A percentile compares a stretch with the other conserved stretches of the same genome.
Conservation (phyloP, 2,329 filamentous ascomycete genomes). For the Chrysoporthe puriensis region DNA sequence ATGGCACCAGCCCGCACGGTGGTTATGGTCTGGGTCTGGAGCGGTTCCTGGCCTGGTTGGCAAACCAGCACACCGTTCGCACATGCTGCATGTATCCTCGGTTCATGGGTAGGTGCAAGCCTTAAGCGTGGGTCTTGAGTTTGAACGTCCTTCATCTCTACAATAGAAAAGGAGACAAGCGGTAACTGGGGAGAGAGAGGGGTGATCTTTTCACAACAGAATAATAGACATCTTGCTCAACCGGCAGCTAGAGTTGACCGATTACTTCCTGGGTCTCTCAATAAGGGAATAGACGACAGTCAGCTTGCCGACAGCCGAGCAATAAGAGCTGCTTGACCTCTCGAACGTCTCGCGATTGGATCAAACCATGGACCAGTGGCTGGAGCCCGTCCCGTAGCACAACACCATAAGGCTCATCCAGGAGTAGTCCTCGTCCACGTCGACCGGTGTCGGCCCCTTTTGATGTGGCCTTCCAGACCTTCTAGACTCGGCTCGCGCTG, state of each 20-base stretch:
- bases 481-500: neutral
- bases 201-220: neutral
- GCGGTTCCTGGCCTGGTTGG: slow-evolving; percentile 70
- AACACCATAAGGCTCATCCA: neutral
- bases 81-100: slow-evolving; percentile 76
- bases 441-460: too few species aligned
- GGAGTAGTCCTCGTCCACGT: neutral
- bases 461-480: too few species aligned
- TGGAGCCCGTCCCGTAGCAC: neutral
- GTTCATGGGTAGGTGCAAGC: slow-evolving; percentile 81
- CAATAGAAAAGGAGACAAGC: too few species aligned
- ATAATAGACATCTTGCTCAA: neutral
- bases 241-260: neutral
- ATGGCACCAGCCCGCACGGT: slow-evolving; percentile 89
- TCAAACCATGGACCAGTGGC: neutral
- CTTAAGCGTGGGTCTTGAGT: slow-evolving; percentile 49
- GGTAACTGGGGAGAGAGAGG: neutral
- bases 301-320: too few species aligned
- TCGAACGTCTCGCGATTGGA: neutral
- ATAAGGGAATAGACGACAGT: too few species aligned
- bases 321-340: neutral
- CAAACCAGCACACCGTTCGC: slow-evolving; percentile 66
- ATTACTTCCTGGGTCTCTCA: too few species aligned
- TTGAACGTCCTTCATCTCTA: neutral
- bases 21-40: slow-evolving; percentile 93